Base-by-base conservation (phyloP, 192 early-diverging fungal genomes). In the Entomortierella beljakovae region DNA sequence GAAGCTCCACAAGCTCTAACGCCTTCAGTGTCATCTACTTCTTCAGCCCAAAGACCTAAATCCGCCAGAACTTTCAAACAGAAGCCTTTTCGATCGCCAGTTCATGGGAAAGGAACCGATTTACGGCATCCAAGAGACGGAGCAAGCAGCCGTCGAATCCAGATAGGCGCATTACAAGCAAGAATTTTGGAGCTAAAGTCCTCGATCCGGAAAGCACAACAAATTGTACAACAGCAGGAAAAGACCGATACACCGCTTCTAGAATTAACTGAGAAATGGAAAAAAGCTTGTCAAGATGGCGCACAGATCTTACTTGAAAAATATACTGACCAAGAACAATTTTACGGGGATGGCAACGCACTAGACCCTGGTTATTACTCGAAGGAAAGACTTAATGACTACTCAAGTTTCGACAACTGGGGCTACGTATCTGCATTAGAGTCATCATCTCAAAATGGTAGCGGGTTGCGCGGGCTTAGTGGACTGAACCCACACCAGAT, bases 201-300 rank as follows among this genome's bases (percentile, higher is more conserved):
- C 6, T 60, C 61, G 0, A 70, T 79, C 29, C 66, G 75, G 0
- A 79, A 70, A n/a, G 61, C 54, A 1, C 32, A 49, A 42, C 65
- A 64, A 29, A 57, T 79, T 28, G 6, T 79, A 13, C 54, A 53
- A 4, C 56, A 64, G 18, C 75, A 79, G 31, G 50, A 79, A 31
- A 42, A 26, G 29, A 51, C 51, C 18, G 68, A 70, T 29, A 32
- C 34, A 13, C 68, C 75, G 0, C 38, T 79, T n/a, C 40, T 55
- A 15, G 75, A 70, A 0, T 50, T 79, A 38, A 70, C 60, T 25
- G 68, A 56, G 7, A 79, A 70, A 50, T 79, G 75, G 75, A 55
- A 48, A 9, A 63, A 28, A 18, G 75, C 51, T 6, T 64, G 75
- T 28, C 66, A 70, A 10, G 62, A 63, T 10, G 75, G 61, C 8